Conservation (phyloP, 2,329 filamentous ascomycete genomes). For the Fusarium multiceps region DNA sequence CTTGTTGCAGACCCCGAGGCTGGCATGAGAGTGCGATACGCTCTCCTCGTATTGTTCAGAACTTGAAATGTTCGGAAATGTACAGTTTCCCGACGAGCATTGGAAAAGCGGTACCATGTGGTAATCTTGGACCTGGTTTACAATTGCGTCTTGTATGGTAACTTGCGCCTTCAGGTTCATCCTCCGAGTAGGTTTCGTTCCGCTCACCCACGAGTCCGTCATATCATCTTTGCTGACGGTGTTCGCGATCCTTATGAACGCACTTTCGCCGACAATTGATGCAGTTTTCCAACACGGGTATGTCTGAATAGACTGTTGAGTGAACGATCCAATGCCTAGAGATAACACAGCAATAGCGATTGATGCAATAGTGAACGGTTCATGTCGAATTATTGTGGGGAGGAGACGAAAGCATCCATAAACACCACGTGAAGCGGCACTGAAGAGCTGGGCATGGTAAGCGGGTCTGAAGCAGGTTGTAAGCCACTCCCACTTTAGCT, state of each 20-base stretch:
- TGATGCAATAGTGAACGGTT: fast-evolving
- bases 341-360: fast-evolving
- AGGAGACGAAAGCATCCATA: not conserved
- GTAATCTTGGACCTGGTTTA: fast-evolving
- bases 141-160: not conserved
- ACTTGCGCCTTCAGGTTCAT: not conserved
- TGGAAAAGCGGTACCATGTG: not conserved
- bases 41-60: no score
- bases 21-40: no score
- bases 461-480: fast-evolving
- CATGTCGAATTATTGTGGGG: fast-evolving
- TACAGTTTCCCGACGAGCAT: not conserved
- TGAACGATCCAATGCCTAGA: fast-evolving
- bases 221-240: fast-evolving
- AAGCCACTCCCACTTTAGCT: not conserved
- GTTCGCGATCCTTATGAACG: fast-evolving
- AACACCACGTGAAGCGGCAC: not conserved
- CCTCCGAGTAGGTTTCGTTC: no score
- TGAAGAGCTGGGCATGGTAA: fast-evolving
- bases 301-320: not conserved
- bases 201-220: not conserved
- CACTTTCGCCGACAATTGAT: fast-evolving
- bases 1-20: fast-evolving
- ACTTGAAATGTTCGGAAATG: not conserved
- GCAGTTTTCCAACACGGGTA: not conserved